Percentiles rank a stretch among this genome's conserved stretches.
Evolutionary conservation across 169 alveolate species (phyloP).

Genomic region (Babesia ovis): DNA sequence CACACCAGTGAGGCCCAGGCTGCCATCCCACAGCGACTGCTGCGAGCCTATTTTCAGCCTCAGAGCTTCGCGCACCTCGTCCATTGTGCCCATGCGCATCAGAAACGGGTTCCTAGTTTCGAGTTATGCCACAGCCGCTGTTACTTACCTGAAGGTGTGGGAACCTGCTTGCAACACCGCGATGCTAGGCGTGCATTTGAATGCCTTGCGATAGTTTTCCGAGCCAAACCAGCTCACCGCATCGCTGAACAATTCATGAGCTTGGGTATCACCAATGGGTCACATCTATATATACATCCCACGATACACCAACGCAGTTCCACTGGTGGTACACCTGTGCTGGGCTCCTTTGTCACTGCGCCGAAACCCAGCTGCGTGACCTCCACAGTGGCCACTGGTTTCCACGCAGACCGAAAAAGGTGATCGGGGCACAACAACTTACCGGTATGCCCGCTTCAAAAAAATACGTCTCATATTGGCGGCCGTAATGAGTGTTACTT

Average conservation of each 20-base stretch:
- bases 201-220: constrained; percentile 71
- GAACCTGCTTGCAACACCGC: constrained; percentile 47
- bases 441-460: constrained; percentile 40
- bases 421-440: background rate
- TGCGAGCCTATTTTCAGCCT: constrained; percentile 36
- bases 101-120: constrained; percentile 64
- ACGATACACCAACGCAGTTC: too few relatives aligned
- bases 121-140: too few relatives aligned
- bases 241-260: constrained; percentile 53
- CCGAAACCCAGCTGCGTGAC: too few relatives aligned
- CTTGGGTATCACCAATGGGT: too few relatives aligned
- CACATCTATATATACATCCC: too few relatives aligned
- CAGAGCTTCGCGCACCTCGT: constrained; percentile 60
- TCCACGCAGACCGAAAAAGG: background rate
- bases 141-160: constrained; percentile 49
- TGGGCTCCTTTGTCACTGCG: too few relatives aligned
- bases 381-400: too few relatives aligned
- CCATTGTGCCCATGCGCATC: constrained; percentile 58
- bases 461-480: constrained; percentile 5
- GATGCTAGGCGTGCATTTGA: constrained; percentile 48
- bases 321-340: too few relatives aligned
- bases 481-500: background rate
- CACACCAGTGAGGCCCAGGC: constrained; percentile 53
- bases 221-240: constrained; percentile 70
- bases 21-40: constrained; percentile 37